Conservation (phyloP, 2,329 filamentous ascomycete species). For the Colletotrichum scovillei region DNA sequence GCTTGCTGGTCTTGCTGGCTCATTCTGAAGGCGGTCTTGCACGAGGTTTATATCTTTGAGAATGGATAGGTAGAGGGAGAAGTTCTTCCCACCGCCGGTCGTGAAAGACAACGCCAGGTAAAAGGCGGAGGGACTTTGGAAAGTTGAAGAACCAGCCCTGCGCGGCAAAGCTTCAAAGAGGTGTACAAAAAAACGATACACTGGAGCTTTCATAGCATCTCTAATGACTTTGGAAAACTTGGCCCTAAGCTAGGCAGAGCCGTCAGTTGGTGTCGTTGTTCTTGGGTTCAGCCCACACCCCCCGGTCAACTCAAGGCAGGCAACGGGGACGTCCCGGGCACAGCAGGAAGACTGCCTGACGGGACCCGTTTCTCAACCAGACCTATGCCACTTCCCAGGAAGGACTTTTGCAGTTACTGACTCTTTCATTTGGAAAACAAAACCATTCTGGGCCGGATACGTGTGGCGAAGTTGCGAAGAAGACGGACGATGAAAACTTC, state of each 20-base stretch:
- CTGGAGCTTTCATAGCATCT: slow-evolving; percentile 4
- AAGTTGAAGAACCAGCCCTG: slow-evolving; percentile 9
- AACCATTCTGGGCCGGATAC: neutral
- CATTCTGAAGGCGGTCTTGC: slow-evolving; percentile 24
- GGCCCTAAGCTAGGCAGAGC: slow-evolving; percentile 19
- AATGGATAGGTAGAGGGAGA: neutral
- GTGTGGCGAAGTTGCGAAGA: neutral
- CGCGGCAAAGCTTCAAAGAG: slow-evolving; percentile 6
- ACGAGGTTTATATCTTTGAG: slow-evolving; percentile 26
- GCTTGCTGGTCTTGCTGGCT: slow-evolving; percentile 18
- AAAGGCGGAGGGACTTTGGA: slow-evolving; percentile 30
- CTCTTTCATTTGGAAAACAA: slow-evolving; percentile 1
- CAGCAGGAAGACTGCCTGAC: slow-evolving; percentile 18
- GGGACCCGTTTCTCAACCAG: slow-evolving; percentile 12
- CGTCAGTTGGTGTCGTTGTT: slow-evolving; percentile 11
- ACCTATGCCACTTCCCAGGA: neutral
- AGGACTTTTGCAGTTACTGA: slow-evolving; percentile 29
- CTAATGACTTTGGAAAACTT: slow-evolving; percentile 1
- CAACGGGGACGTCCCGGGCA: slow-evolving; percentile 10
- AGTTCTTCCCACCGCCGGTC: neutral
- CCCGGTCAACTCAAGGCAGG: slow-evolving; percentile 23
- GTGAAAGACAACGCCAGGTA: slow-evolving; percentile 2
- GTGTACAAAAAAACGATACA: neutral
- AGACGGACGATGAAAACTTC: neutral
- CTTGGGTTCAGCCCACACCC: slow-evolving; percentile 19